These are phyloP conservation scores for Spizellomyces sp. DNA, from an alignment of 192 early-diverging fungal species.

Conservation along the genomic window DNA sequence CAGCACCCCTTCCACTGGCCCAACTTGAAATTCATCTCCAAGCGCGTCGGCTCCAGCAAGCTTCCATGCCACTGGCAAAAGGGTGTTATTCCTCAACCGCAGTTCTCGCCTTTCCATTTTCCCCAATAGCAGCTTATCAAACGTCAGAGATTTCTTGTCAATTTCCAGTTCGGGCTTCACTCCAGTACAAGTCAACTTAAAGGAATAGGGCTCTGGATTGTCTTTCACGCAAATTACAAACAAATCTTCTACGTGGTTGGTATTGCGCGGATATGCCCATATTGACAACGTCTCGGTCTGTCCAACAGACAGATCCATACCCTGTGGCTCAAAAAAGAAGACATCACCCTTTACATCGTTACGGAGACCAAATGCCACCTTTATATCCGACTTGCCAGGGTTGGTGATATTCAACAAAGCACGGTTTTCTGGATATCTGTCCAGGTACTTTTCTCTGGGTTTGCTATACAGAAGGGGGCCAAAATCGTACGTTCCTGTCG, in stretches of 20 bases:
- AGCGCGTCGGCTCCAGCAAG: conserved; percentile 55
- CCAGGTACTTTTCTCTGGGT: conserved; percentile 61
- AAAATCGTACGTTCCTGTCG: conserved; percentile 56
- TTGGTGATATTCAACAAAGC: conserved; percentile 54
- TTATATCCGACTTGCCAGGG: conserved; percentile 46
- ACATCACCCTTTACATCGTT: conserved; percentile 59
- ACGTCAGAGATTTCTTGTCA: conserved; percentile 58
- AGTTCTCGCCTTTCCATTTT: conserved; percentile 56
- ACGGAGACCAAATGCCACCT: conserved; percentile 47
- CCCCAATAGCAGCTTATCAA: conserved; percentile 65
- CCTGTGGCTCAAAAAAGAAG: conserved; percentile 61
- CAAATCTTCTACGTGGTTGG: conserved; percentile 53
- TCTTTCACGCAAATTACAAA: conserved; percentile 64
- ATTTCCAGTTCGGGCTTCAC: conserved; percentile 65
- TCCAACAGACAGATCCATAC: conserved; percentile 48
- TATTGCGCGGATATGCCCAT: conserved; percentile 57
- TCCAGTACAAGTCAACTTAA: conserved; percentile 57
- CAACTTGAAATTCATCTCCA: conserved; percentile 62
- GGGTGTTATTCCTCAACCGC: conserved; percentile 55
- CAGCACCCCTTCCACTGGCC: conserved; percentile 55
- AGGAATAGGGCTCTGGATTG: conserved; percentile 64
- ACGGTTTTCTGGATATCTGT: conserved; percentile 60
- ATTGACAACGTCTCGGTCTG: conserved; percentile 46
- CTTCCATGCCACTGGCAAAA: conserved; percentile 57
- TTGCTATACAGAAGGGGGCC: conserved; percentile 64